Conservation (phyloP, 805 yeast species). For the Candida nemodendra region DNA sequence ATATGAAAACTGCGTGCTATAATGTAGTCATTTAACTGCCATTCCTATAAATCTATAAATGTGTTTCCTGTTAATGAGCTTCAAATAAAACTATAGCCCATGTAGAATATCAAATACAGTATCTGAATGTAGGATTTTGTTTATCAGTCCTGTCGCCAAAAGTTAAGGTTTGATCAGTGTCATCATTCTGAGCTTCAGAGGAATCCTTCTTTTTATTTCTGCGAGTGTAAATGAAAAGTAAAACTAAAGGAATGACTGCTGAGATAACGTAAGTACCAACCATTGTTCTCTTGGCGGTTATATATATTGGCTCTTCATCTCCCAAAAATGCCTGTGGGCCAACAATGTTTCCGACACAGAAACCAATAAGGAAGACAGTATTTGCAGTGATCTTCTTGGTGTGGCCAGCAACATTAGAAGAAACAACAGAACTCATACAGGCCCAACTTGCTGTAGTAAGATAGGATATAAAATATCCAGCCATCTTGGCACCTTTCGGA, state of each 20-base stretch:
- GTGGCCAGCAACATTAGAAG: constrained; percentile 54
- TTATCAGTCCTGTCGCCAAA: constrained; percentile 52
- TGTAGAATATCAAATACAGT: constrained; percentile 36
- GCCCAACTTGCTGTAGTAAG: constrained; percentile 26
- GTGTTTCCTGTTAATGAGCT: too few species aligned
- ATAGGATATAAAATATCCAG: constrained; percentile 24
- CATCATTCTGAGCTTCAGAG: constrained; percentile 19
- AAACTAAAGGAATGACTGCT: constrained; percentile 8
- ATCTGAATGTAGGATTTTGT: constrained; percentile 52
- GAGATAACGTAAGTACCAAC: constrained; percentile 23
- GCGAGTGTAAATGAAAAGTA: constrained; percentile 29
- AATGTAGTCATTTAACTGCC: too few species aligned
- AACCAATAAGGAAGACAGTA: constrained; percentile 45
- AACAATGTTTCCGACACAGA: constrained; percentile 52
- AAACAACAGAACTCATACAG: constrained; percentile 33
- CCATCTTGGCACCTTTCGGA: constrained; percentile 23
- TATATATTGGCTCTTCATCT: constrained; percentile 43
- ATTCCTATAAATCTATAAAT: too few species aligned
- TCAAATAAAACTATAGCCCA: too few species aligned
- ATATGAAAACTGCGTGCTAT: too few species aligned
- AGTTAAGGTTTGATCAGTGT: constrained; percentile 30
- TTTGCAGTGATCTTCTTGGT: constrained; percentile 52
- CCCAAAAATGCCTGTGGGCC: constrained; percentile 54
- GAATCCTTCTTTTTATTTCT: constrained; percentile 41
- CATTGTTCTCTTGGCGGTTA: constrained; percentile 40